Evolutionary conservation across 441 rosid genomes (phyloP), one percentile per base, ranked within the genome.

Genomic region (Eutrema salsugineum): DNA sequence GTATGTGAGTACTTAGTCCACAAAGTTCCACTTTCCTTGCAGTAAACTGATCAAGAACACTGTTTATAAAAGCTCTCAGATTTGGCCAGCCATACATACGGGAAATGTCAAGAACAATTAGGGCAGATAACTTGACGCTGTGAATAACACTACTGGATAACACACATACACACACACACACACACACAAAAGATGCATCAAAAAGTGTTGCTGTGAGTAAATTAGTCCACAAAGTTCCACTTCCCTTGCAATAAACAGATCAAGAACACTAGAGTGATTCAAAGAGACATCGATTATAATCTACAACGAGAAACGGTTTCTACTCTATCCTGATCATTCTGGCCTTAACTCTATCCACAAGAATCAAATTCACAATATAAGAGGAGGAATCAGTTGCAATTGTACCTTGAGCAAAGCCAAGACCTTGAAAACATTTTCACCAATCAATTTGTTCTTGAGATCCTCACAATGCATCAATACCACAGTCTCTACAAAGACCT

Each of bases 401-500:
- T 44, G 57, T 72, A 91, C 97, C 97, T 88, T 86, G 42, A 88
- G 94, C 78, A 88, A 74, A 74, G 81, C 87, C 87, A 91, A 76
- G 68, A 88, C 84, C 66, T 82, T 87, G 70, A 70, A 53, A 42
- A 91, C 87, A 65, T 78, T 78, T 72, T 84, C 88, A 51, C 94
- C 88, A 42, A 82, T 68, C 81, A 91, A 66, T 66, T 81, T 85
- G 84, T 68, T 86, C 78, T 72, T 91, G 71, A 86, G 35, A 77
- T 91, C 91, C 66, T 88, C 87, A 27, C 66, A 81, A 76, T 88
- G 87, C 94, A 88, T 91, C 87, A 91, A 79, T 54, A 86, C 85
- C 68, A 91, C 79, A 47, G 86, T 71, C 83, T 91, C 92, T 56
- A 91, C 85, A 72, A 88, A 91, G n/a, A 82, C 86, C 82, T 87